Conservation (phyloP, 352 stramenopile genomes). For the Pythium volutum region DNA sequence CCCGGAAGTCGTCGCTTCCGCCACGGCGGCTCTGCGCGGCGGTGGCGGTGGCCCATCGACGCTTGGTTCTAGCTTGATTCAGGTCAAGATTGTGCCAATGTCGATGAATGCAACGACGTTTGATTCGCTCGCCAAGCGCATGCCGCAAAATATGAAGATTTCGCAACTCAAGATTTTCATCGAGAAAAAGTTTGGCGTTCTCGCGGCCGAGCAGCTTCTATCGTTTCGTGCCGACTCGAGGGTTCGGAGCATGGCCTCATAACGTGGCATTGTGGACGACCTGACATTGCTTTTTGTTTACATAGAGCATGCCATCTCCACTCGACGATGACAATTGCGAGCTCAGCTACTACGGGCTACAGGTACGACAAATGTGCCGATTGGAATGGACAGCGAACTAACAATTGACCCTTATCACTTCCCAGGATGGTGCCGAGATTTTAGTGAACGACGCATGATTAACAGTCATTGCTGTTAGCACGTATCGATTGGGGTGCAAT, state of each 20-base stretch:
- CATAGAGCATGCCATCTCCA: constrained; percentile 58
- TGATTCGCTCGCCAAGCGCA: constrained; percentile 60
- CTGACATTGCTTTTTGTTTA: background rate
- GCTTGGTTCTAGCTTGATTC: constrained; percentile 53
- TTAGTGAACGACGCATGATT: constrained; percentile 48
- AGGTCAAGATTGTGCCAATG: constrained; percentile 68
- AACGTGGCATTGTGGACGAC: background rate
- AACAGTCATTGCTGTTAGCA: background rate
- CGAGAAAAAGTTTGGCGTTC: constrained; percentile 72
- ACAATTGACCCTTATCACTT: background rate
- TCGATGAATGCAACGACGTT: constrained; percentile 68
- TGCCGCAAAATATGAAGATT: constrained; percentile 77
- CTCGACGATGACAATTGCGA: constrained; percentile 72
- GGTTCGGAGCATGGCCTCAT: constrained; percentile 23
- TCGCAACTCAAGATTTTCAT: constrained; percentile 68
- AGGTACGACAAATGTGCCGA: constrained; percentile 28
- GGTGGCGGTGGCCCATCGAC: constrained; percentile 31
- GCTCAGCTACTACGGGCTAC: constrained; percentile 69
- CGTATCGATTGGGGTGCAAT: too few species aligned
- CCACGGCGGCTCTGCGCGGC: constrained; percentile 18
- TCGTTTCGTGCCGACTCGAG: constrained; percentile 56
- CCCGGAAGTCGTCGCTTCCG: constrained; percentile 36
- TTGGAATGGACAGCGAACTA: background rate
- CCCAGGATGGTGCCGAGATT: constrained; percentile 62
- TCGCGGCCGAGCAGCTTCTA: constrained; percentile 43